Conservation (phyloP, 768 basidiomycete species). For the Auriscalpium microsporum region DNA sequence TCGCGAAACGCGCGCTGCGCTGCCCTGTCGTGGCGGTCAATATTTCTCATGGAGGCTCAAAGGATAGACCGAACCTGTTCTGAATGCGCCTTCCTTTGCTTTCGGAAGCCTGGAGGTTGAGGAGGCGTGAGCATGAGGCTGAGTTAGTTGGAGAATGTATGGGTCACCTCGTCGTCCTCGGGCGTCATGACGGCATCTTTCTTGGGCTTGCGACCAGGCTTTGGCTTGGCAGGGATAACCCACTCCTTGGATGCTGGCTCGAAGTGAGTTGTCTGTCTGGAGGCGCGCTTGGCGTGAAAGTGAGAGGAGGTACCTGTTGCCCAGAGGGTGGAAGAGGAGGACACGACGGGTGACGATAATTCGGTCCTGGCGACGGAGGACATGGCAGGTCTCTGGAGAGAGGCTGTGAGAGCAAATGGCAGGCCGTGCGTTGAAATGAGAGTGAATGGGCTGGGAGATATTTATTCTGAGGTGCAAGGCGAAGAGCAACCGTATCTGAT, state of each 20-base stretch:
- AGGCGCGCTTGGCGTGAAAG: neutral
- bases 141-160: neutral
- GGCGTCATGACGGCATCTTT: slow-evolving; percentile 38
- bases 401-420: slow-evolving; percentile 18
- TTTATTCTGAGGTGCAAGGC: slow-evolving; percentile 8
- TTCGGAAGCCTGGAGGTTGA: slow-evolving; percentile 29
- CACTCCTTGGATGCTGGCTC: slow-evolving; percentile 76
- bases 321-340: slow-evolving; percentile 59
- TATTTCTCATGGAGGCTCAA: neutral
- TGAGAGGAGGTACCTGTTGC: slow-evolving; percentile 49
- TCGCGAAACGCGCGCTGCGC: slow-evolving; percentile 88
- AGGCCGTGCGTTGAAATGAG: neutral
- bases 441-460: neutral
- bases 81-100: slow-evolving; percentile 63
- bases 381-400: slow-evolving; percentile 16
- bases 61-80: slow-evolving; percentile 41
- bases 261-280: slow-evolving; percentile 7
- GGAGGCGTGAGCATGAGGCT: slow-evolving; percentile 8
- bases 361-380: neutral
- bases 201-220: slow-evolving; percentile 84
- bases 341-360: slow-evolving; percentile 12
- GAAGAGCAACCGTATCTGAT: slow-evolving; percentile 35
- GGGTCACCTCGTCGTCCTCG: slow-evolving; percentile 43
- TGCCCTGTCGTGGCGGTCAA: slow-evolving; percentile 39
- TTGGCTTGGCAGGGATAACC: slow-evolving; percentile 80